A percentile compares a stretch with the other conserved stretches of the same genome.
phyloP scores from a whole-genome alignment of 2,329 filamentous ascomycete genomes.

The Penicillium sp. region DNA sequence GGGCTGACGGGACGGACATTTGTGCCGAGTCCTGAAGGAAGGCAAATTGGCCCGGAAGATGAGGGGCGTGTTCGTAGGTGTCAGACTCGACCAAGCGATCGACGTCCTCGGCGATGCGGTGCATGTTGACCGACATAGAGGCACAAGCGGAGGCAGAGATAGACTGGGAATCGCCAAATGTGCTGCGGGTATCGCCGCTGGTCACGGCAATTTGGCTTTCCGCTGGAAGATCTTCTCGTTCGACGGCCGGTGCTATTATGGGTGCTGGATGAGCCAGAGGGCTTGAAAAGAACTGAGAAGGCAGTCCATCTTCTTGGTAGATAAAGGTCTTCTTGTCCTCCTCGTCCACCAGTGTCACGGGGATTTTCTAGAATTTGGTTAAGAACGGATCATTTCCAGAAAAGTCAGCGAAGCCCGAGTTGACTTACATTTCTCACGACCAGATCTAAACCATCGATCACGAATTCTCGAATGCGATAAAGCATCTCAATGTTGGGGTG shows the following conservation, averaged over 20 bases:
- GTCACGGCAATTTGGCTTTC: constrained; percentile 21
- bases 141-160: constrained; percentile 42
- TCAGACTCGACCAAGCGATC: constrained; percentile 38
- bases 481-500: constrained; percentile 60
- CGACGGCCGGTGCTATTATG: constrained; percentile 37
- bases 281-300: constrained; percentile 46
- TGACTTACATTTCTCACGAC: constrained; percentile 43
- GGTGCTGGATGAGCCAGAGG: constrained; percentile 38
- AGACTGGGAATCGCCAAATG: constrained; percentile 42
- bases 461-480: constrained; percentile 57
- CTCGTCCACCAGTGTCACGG: constrained; percentile 43
- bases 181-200: constrained; percentile 25
- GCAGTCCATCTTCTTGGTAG: constrained; percentile 49
- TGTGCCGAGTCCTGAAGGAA: constrained; percentile 19
- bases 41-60: constrained; percentile 21
- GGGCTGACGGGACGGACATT: constrained; percentile 22
- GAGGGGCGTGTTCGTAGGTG: constrained; percentile 32
- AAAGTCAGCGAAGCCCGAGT: background rate
- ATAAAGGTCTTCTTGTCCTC: constrained; percentile 44
- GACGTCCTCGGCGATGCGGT: constrained; percentile 36
- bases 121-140: constrained; percentile 39
- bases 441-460: constrained; percentile 56
- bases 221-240: constrained; percentile 35
- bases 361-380: constrained; percentile 35
- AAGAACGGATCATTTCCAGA: constrained; percentile 9